These are phyloP conservation scores for Lachnellula subtilissima DNA, from an alignment of 2,329 filamentous ascomycete species.

Conservation along the genomic window DNA sequence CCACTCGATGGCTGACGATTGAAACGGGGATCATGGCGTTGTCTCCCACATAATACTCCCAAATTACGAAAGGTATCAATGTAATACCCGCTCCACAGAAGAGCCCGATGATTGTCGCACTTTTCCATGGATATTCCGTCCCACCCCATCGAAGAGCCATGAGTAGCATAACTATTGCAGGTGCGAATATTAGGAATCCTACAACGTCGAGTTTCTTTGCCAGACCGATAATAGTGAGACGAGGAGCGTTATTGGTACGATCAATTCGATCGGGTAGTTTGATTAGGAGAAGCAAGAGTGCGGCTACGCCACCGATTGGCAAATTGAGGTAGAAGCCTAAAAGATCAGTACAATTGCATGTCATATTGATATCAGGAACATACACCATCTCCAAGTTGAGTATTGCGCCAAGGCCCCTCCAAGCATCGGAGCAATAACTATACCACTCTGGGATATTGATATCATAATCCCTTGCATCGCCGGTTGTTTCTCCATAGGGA, in stretches of 20 bases:
- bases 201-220: slow-evolving; percentile 26
- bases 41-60: slow-evolving; percentile 23
- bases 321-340: slow-evolving; percentile 36
- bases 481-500: slow-evolving; percentile 2
- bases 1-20: slow-evolving; percentile 17
- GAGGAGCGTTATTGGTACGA: background rate
- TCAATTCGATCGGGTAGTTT: slow-evolving; percentile 24
- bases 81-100: slow-evolving; percentile 20
- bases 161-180: slow-evolving; percentile 29
- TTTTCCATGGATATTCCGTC: slow-evolving; percentile 29
- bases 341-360: background rate
- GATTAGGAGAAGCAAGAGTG: slow-evolving; percentile 33
- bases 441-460: slow-evolving; percentile 4
- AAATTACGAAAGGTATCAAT: slow-evolving; percentile 22
- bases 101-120: slow-evolving; percentile 23
- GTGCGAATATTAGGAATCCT: slow-evolving; percentile 32
- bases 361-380: background rate
- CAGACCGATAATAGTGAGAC: background rate
- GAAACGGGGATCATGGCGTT: slow-evolving; percentile 25
- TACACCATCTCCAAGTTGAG: slow-evolving; percentile 12
- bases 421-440: slow-evolving; percentile 7
- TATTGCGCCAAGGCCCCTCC: slow-evolving; percentile 12
- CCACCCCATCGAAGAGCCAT: slow-evolving; percentile 34
- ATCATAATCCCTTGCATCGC: background rate
- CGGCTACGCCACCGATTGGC: slow-evolving; percentile 33